Conservation (phyloP, 805 yeast genomes). For the Myxozyma melibiosi region DNA sequence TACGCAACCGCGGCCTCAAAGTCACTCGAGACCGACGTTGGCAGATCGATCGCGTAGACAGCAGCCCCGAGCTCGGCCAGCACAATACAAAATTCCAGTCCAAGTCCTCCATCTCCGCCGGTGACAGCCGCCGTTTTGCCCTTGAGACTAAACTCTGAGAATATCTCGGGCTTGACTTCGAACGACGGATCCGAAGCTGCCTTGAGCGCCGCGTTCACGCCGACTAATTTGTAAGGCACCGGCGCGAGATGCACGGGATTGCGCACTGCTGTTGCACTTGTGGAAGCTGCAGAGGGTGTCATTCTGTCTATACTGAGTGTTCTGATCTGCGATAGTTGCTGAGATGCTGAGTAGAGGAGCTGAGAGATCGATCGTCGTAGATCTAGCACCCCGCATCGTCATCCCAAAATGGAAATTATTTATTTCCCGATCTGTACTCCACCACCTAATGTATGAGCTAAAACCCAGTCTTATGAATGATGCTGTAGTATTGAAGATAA, state of each 20-base stretch:
- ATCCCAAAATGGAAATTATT: too few relatives aligned
- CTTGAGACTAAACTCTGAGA: conserved; percentile 47
- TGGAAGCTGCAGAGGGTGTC: too few relatives aligned
- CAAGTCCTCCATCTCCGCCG: conserved; percentile 51
- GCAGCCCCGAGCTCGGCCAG: conserved; percentile 51
- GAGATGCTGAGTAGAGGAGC: too few relatives aligned
- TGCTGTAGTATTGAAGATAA: too few relatives aligned
- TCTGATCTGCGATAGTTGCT: background rate
- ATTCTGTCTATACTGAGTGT: background rate
- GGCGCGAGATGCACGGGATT: conserved; percentile 20
- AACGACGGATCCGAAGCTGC: conserved; percentile 36
- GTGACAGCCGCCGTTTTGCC: conserved; percentile 50
- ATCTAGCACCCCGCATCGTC: too few relatives aligned
- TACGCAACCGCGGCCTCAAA: conserved; percentile 35
- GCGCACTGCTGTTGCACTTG: conserved; percentile 5
- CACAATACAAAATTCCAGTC: conserved; percentile 48
- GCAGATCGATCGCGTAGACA: conserved; percentile 44
- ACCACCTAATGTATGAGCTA: too few relatives aligned
- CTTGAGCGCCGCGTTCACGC: conserved; percentile 39
- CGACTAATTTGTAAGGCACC: conserved; percentile 37
- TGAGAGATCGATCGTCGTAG: too few relatives aligned
- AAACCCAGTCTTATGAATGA: too few relatives aligned
- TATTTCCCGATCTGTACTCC: too few relatives aligned
- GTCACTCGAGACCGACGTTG: conserved; percentile 36
- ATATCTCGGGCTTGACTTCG: conserved; percentile 37